Evolutionary conservation across 257 asterid genomes (phyloP).

Genomic region (Cruciata laevipes): DNA sequence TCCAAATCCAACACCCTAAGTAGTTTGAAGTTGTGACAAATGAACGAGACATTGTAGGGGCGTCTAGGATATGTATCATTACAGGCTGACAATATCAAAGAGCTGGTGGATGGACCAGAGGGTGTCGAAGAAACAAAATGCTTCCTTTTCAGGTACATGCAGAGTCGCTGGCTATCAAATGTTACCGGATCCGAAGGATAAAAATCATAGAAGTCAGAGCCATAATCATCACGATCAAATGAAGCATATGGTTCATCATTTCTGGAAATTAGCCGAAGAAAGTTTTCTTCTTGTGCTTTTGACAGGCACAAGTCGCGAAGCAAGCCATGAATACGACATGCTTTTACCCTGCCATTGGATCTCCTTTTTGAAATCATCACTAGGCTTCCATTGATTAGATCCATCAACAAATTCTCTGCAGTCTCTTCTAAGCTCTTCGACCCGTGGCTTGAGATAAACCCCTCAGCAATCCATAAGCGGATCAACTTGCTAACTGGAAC

Average conservation of each 20-base stretch:
- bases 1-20: constrained; percentile 8
- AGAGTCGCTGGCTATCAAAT: not conserved
- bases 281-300: constrained; percentile 2
- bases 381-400: constrained; percentile 8
- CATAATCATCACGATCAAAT: not conserved
- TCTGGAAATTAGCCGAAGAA: constrained; percentile 1
- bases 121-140: not conserved
- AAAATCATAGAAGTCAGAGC: not conserved
- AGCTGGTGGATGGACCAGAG: not conserved
- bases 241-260: not conserved
- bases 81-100: constrained; percentile 3
- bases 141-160: not conserved
- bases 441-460: not conserved
- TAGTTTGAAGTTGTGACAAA: not conserved
- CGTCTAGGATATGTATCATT: constrained; percentile 3
- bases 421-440: not conserved
- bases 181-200: constrained; percentile 2
- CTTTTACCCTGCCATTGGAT: constrained; percentile 1
- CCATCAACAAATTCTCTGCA: constrained; percentile 3
- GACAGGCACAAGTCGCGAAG: constrained; percentile 6
- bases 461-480: constrained; percentile 9
- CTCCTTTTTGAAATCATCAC: constrained; percentile 3
- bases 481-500: constrained; percentile 1
- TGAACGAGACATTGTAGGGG: constrained; percentile 3
- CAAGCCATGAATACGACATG: constrained; percentile 4